Percentiles rank a stretch among this genome's conserved stretches.
phyloP scores from a whole-genome alignment of 345 rosid species.

The Noccaea caerulescens region DNA sequence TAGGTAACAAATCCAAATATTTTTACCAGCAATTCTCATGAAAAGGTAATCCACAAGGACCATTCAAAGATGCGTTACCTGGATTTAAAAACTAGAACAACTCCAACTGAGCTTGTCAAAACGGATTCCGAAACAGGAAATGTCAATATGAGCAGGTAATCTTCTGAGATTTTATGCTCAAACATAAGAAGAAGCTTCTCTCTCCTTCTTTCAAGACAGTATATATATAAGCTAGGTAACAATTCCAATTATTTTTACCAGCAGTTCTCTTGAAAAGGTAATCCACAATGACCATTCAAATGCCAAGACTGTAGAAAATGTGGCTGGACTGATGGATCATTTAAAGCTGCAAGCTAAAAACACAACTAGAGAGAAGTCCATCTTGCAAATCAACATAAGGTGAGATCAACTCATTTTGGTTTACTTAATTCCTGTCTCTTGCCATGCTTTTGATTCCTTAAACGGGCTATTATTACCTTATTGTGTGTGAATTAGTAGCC shows the following conservation, averaged over 20 bases:
- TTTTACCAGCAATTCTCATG: slow-evolving; percentile 29
- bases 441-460: slow-evolving; percentile 9
- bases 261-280: slow-evolving; percentile 34
- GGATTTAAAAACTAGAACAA: slow-evolving; percentile 38
- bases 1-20: neutral
- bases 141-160: slow-evolving; percentile 46
- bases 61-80: slow-evolving; percentile 34
- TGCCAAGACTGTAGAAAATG: slow-evolving; percentile 41
- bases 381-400: slow-evolving; percentile 47
- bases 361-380: slow-evolving; percentile 46
- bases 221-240: slow-evolving; percentile 15
- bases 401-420: slow-evolving; percentile 36
- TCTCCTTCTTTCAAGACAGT: slow-evolving; percentile 17
- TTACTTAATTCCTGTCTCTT: neutral
- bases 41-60: slow-evolving; percentile 45
- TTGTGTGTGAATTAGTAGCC: slow-evolving; percentile 11
- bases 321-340: slow-evolving; percentile 41
- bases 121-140: slow-evolving; percentile 41
- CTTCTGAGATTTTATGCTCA: slow-evolving; percentile 20
- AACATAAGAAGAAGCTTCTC: slow-evolving; percentile 14
- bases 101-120: slow-evolving; percentile 42
- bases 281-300: slow-evolving; percentile 45
- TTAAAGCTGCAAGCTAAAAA: slow-evolving; percentile 48
- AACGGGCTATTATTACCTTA: neutral
- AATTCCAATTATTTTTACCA: slow-evolving; percentile 2